Percentiles rank a stretch among this genome's conserved stretches.
Evolutionary conservation across 2,329 filamentous ascomycete species (phyloP).

Genomic region (Ceratocystis albifundus): DNA sequence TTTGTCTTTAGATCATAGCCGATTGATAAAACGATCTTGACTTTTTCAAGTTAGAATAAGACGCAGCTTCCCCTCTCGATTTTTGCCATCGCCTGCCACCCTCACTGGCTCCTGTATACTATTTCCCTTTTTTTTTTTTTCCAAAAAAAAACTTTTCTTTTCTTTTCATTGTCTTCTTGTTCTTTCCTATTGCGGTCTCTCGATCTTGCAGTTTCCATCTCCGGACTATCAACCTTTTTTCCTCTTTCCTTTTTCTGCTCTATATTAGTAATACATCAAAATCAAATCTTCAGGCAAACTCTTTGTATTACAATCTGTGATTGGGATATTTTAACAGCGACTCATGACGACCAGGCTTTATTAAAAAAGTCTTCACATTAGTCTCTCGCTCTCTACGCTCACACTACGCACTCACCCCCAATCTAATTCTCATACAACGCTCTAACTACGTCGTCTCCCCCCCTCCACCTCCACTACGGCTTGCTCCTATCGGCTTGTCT

Average conservation of each 20-base stretch:
- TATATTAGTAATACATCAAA: slow-evolving; percentile 12
- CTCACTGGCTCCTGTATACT: neutral
- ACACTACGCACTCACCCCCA: neutral
- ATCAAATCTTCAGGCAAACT: neutral
- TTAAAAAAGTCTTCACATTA: neutral
- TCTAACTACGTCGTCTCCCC: neutral
- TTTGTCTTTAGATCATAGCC: neutral
- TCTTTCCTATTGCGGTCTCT: neutral
- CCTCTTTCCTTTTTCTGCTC: neutral
- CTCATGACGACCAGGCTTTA: neutral
- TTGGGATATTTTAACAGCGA: neutral
- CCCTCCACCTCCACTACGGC: neutral
- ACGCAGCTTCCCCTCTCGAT: neutral
- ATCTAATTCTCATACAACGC: neutral
- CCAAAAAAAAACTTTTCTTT: neutral
- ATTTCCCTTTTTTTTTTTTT: neutral
- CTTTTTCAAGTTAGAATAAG: neutral
- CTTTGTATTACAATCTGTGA: neutral
- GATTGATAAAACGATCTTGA: slow-evolving; percentile 1
- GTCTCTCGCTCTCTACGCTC: neutral
- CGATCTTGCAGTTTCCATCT: neutral
- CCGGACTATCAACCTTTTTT: neutral
- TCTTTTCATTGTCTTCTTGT: neutral
- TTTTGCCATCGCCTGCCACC: neutral
- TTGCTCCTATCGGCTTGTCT: neutral